phyloP scores from a whole-genome alignment of 1,284 basidiomycete species.

The Exobasidium cylindrosporum region DNA sequence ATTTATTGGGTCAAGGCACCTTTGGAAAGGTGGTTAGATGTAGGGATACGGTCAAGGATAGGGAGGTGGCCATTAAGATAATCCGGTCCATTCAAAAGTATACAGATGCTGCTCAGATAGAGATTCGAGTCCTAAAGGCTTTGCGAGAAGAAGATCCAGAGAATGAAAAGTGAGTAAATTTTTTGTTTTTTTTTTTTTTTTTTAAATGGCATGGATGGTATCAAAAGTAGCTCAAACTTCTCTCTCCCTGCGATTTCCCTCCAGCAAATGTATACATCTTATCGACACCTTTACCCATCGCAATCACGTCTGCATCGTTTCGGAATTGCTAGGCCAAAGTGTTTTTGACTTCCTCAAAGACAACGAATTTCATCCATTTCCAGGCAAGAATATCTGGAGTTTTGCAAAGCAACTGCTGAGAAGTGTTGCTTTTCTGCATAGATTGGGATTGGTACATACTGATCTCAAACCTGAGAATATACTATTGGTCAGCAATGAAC shows the following conservation, averaged over 20 bases:
- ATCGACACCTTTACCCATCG: slow-evolving; percentile 92
- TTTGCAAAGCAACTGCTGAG: slow-evolving; percentile 89
- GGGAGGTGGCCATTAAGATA: slow-evolving; percentile 92
- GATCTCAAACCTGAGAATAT: slow-evolving; percentile 88
- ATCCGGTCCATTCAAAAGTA: slow-evolving; percentile 65
- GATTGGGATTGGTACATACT: slow-evolving; percentile 88
- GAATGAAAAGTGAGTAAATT: no score
- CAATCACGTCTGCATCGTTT: slow-evolving; percentile 97
- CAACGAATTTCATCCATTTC: slow-evolving; percentile 94
- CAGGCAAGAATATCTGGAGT: slow-evolving; percentile 88
- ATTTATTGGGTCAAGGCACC: slow-evolving; percentile 90
- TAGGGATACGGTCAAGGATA: slow-evolving; percentile 62
- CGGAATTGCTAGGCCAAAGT: slow-evolving; percentile 92
- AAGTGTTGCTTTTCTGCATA: slow-evolving; percentile 91
- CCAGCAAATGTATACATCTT: slow-evolving; percentile 97
- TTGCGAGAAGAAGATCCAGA: slow-evolving; percentile 84
- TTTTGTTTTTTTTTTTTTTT: slow-evolving; percentile 66
- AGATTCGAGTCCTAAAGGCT: slow-evolving; percentile 88
- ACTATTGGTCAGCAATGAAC: slow-evolving; percentile 82
- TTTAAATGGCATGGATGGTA: not conserved
- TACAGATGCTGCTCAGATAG: slow-evolving; percentile 97
- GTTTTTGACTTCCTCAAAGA: slow-evolving; percentile 99
- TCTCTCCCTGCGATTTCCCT: no score
- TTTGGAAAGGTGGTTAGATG: slow-evolving; percentile 99
- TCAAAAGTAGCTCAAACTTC: not conserved